Conservation (phyloP, 257 asterid genomes). For the Anisodus tanguticus region DNA sequence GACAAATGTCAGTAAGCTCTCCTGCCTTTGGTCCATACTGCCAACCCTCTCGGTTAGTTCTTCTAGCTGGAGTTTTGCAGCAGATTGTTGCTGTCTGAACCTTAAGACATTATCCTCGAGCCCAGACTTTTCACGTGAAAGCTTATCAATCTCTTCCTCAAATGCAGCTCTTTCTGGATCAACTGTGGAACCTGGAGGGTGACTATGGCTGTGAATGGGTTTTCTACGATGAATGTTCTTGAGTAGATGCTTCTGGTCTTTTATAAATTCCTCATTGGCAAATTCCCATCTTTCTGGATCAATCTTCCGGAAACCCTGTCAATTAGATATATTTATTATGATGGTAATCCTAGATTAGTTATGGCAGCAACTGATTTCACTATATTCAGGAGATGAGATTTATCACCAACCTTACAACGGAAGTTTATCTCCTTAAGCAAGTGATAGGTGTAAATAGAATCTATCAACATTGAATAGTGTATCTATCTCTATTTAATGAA, state of each 20-base stretch:
- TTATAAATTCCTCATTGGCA: slow-evolving; percentile 83
- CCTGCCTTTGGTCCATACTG: slow-evolving; percentile 78
- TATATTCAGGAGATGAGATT: too few relatives aligned
- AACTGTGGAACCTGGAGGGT: slow-evolving; percentile 64
- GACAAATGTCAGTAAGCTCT: slow-evolving; percentile 53
- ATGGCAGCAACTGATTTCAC: not conserved
- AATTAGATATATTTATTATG: slow-evolving; percentile 20
- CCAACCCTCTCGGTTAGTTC: slow-evolving; percentile 58
- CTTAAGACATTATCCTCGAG: slow-evolving; percentile 59
- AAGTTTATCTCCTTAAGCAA: too few relatives aligned
- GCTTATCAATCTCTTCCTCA: slow-evolving; percentile 89
- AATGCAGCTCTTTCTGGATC: slow-evolving; percentile 83
- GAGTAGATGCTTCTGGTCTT: slow-evolving; percentile 88
- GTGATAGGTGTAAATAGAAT: too few relatives aligned
- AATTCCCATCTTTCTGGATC: slow-evolving; percentile 98
- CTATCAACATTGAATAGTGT: not conserved
- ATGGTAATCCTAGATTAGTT: not conserved
- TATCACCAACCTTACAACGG: too few relatives aligned
- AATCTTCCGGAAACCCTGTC: slow-evolving; percentile 89
- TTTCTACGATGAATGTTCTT: slow-evolving; percentile 89
- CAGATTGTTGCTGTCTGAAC: slow-evolving; percentile 65
- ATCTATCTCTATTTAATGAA: not conserved
- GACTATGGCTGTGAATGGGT: slow-evolving; percentile 97
- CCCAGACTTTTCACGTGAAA: slow-evolving; percentile 67
- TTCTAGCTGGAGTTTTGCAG: slow-evolving; percentile 65